phyloP scores from a whole-genome alignment of 805 yeast genomes.

The Starmerella roubikii region DNA sequence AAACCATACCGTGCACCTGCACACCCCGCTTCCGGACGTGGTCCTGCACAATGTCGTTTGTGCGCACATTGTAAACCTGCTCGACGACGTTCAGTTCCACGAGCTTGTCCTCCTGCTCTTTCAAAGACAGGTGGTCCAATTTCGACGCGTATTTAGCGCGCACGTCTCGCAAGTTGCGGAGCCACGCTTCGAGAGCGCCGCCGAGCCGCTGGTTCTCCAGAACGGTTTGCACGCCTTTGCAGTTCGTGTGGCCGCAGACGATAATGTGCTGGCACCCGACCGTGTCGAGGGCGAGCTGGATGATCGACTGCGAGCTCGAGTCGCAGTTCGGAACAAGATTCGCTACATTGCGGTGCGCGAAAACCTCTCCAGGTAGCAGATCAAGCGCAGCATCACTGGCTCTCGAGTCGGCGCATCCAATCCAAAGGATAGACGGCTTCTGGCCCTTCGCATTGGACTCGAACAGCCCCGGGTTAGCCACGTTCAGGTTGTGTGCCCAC shows the following conservation, averaged over 20 bases:
- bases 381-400: slow-evolving; percentile 65
- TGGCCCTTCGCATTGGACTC: slow-evolving; percentile 67
- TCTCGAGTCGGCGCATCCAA: slow-evolving; percentile 89
- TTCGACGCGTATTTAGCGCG: slow-evolving; percentile 44
- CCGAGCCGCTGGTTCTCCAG: slow-evolving; percentile 51
- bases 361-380: slow-evolving; percentile 82
- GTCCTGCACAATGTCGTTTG: slow-evolving; percentile 51
- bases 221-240: slow-evolving; percentile 86
- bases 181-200: slow-evolving; percentile 59
- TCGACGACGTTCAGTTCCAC: slow-evolving; percentile 63
- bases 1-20: slow-evolving; percentile 70
- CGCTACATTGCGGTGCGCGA: slow-evolving; percentile 79
- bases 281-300: slow-evolving; percentile 79
- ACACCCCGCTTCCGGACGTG: slow-evolving; percentile 51
- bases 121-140: slow-evolving; percentile 38
- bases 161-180: slow-evolving; percentile 50
- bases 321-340: slow-evolving; percentile 60
- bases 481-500: slow-evolving; percentile 36
- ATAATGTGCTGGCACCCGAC: slow-evolving; percentile 68
- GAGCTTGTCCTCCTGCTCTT: slow-evolving; percentile 44
- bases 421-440: slow-evolving; percentile 85
- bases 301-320: slow-evolving; percentile 56
- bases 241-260: slow-evolving; percentile 88
- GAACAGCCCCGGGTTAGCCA: slow-evolving; percentile 44
- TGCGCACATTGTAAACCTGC: slow-evolving; percentile 52